Base-by-base conservation (phyloP, 2,329 filamentous ascomycete genomes). In the Aspergillus transmontanensis region DNA sequence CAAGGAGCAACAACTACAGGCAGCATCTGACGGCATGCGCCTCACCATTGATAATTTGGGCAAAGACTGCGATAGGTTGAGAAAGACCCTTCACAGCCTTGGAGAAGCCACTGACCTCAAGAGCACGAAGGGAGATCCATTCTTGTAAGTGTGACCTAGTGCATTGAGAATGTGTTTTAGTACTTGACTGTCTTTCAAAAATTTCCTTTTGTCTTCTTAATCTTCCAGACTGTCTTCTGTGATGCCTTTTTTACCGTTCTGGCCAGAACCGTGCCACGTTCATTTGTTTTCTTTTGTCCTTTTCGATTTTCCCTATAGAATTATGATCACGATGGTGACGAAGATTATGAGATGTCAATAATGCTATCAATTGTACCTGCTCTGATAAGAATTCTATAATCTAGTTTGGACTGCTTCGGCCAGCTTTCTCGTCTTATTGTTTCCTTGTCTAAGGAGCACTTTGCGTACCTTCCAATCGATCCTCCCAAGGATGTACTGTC, bases 391-490 rank as follows among this genome's bases (percentile, higher is more conserved):
- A 62, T 64, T 67, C 60, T 70, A 68, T 68, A 74, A 64, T 76
- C 71, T 78, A 85, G 84, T 78, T 71, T 82, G 70, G 81, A 84
- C 64, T 81, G 81, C 55, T 86, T 86, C 75, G 76, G 75, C 50
- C 79, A 84, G 66, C 81, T 86, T 46, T 80, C 81, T 61, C 80
- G 78, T 64, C 81, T 84, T 63, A 84, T 86, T 68, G 74, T 83
- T 68, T 79, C 84, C 62, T 76, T 86, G 46, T 82, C 83, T 41
- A 78, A 81, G 60, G 82, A 83, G 59, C 81, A 85, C 67, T 86
- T 86, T 71, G 76, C 77, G 62, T 81, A 85, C 68, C 79, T 84
- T 36, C 82, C 83, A 36, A 81, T 83, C 66, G 79, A 81, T 62
- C 82, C 82, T 45, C 81, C 82, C 9, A 76, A 82, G 54, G 82